Evolutionary conservation across 2,329 filamentous ascomycete genomes (phyloP).

Genomic region (Colletotrichum agaves): DNA sequence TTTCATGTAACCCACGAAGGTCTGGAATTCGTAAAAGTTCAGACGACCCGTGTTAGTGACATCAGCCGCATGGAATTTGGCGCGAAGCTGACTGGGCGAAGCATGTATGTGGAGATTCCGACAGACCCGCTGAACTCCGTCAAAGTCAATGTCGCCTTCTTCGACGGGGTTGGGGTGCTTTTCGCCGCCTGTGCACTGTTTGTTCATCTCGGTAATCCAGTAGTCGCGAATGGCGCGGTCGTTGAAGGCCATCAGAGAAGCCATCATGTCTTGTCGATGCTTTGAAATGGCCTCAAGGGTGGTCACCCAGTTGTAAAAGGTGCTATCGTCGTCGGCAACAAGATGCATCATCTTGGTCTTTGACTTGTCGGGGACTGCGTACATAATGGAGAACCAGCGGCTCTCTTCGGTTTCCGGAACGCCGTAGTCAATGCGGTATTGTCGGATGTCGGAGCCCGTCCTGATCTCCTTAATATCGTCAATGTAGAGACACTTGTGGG

Average conservation of each 20-base stretch:
- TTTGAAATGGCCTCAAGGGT: constrained; percentile 87
- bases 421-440: constrained; percentile 87
- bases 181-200: constrained; percentile 64
- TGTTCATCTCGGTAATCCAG: constrained; percentile 87
- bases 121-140: constrained; percentile 84
- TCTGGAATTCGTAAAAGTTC: constrained; percentile 82
- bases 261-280: constrained; percentile 90
- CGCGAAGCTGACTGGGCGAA: constrained; percentile 76
- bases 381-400: constrained; percentile 91
- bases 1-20: constrained; percentile 86
- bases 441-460: constrained; percentile 82
- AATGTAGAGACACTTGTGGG: constrained; percentile 88
- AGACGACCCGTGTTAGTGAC: constrained; percentile 71
- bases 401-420: constrained; percentile 74
- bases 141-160: constrained; percentile 79
- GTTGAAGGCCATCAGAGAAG: constrained; percentile 85
- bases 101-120: constrained; percentile 93
- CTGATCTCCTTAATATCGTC: constrained; percentile 95
- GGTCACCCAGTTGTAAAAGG: constrained; percentile 82
- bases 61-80: constrained; percentile 80
- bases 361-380: constrained; percentile 79
- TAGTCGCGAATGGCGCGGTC: constrained; percentile 84
- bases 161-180: constrained; percentile 60
- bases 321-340: constrained; percentile 78
- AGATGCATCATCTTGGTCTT: constrained; percentile 91